Evolutionary conservation across 495 filamentous ascomycete genomes (phyloP).

Genomic region (Aspergillus carlsbadensis): DNA sequence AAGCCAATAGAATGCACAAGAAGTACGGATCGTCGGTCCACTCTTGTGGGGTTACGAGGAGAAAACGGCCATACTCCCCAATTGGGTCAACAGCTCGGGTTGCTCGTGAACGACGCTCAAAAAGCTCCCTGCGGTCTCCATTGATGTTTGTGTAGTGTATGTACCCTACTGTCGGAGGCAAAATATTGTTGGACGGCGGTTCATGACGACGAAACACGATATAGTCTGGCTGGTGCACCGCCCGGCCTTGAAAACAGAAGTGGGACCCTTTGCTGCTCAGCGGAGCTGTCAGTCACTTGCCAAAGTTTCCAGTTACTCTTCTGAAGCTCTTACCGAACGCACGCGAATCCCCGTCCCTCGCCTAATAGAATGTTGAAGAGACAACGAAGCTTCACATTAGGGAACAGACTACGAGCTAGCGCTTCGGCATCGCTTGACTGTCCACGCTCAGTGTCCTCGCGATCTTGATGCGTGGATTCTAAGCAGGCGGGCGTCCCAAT

Average conservation of each 20-base stretch:
- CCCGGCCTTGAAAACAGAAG: conserved; percentile 17
- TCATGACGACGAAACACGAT: conserved; percentile 13
- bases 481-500: too few species aligned
- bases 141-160: conserved; percentile 7
- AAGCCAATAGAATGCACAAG: conserved; percentile 19
- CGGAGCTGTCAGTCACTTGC: too few species aligned
- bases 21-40: conserved; percentile 27
- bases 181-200: not conserved
- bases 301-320: too few species aligned
- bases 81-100: not conserved
- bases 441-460: too few species aligned
- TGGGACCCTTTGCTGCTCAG: conserved; percentile 14
- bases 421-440: too few species aligned
- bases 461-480: too few species aligned
- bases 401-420: too few species aligned
- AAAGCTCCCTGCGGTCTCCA: not conserved
- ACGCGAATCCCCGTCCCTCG: too few species aligned
- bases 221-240: conserved; percentile 18
- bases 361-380: too few species aligned
- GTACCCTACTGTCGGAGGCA: conserved; percentile 15
- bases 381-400: too few species aligned
- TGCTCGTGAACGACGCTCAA: not conserved
- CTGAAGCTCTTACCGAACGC: too few species aligned
- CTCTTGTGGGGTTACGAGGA: conserved; percentile 15
- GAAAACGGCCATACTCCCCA: not conserved